These are phyloP conservation scores for Elaeis oleifera DNA, from an alignment of 202 grass and related monocot species.

Conservation along the genomic window DNA sequence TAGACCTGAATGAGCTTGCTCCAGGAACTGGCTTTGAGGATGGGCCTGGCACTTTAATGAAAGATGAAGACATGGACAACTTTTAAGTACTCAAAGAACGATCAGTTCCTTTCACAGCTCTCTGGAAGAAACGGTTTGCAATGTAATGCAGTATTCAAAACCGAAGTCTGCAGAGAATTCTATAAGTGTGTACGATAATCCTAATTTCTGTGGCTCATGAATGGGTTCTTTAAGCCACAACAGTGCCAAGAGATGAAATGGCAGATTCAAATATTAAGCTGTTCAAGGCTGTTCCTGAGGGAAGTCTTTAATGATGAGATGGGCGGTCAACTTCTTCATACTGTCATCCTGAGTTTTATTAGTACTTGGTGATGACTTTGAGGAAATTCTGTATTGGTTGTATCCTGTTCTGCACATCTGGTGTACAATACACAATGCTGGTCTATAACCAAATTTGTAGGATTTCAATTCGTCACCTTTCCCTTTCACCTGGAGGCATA, in stretches of 20 bases:
- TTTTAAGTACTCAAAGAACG: conserved; percentile 12
- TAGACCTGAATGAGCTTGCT: conserved; percentile 60
- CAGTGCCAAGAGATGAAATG: too few relatives aligned
- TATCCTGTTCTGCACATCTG: conserved; percentile 46
- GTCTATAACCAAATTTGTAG: conserved; percentile 32
- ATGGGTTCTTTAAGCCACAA: too few relatives aligned
- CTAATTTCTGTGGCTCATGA: too few relatives aligned
- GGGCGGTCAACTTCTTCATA: background rate
- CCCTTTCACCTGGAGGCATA: conserved; percentile 30
- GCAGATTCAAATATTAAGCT: background rate
- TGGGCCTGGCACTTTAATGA: conserved; percentile 25
- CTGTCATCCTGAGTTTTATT: conserved; percentile 9
- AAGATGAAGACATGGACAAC: conserved; percentile 47
- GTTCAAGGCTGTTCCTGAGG: background rate
- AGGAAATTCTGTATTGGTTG: conserved; percentile 47
- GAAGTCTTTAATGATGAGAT: background rate
- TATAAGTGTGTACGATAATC: too few relatives aligned
- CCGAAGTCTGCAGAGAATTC: background rate
- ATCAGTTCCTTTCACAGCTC: background rate
- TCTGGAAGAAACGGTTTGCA: background rate
- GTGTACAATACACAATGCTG: conserved; percentile 28
- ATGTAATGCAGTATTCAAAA: background rate
- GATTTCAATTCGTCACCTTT: conserved; percentile 39
- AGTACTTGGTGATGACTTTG: conserved; percentile 16
- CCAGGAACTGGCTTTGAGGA: conserved; percentile 40